These are phyloP conservation scores for Trichoderma asperelloides DNA, from an alignment of 495 filamentous ascomycete genomes.

Conservation along the genomic window DNA sequence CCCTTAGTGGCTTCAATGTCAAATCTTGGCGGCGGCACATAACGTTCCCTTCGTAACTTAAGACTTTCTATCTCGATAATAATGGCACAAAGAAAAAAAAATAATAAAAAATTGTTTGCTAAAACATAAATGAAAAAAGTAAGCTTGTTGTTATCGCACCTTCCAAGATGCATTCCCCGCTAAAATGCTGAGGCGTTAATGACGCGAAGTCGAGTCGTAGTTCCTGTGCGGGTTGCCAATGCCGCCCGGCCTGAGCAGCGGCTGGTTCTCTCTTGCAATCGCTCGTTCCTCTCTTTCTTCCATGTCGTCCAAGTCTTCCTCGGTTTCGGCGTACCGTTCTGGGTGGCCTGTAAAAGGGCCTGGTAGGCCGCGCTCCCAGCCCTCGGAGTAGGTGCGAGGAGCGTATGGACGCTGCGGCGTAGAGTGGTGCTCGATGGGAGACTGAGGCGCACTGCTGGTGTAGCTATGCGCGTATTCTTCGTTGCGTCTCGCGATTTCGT, in stretches of 20 bases:
- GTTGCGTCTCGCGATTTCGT: constrained; percentile 40
- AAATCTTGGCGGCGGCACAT: no score
- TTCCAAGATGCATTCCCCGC: not conserved
- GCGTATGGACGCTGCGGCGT: constrained; percentile 12
- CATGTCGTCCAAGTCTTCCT: constrained; percentile 30
- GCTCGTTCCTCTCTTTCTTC: constrained; percentile 34
- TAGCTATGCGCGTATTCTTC: constrained; percentile 6
- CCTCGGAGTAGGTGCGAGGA: constrained; percentile 18
- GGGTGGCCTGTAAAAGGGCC: constrained; percentile 31
- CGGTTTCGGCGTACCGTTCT: constrained; percentile 29
- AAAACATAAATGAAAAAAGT: not conserved
- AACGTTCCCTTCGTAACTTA: no score
- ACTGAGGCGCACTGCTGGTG: constrained; percentile 8
- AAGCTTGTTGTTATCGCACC: not conserved
- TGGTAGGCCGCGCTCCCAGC: constrained; percentile 24
- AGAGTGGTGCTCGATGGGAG: constrained; percentile 11
- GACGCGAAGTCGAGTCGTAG: constrained; percentile 21
- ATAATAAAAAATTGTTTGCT: not conserved
- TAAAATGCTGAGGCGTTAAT: not conserved
- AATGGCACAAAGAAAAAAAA: no score
- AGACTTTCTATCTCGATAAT: no score
- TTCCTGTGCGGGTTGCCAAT: constrained; percentile 22
- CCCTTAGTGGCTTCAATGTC: no score
- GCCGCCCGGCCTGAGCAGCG: constrained; percentile 31
- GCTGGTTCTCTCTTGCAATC: constrained; percentile 32